These are phyloP conservation scores for Clitoria ternatea DNA, from an alignment of 306 rosid genomes.

Conservation along the genomic window DNA sequence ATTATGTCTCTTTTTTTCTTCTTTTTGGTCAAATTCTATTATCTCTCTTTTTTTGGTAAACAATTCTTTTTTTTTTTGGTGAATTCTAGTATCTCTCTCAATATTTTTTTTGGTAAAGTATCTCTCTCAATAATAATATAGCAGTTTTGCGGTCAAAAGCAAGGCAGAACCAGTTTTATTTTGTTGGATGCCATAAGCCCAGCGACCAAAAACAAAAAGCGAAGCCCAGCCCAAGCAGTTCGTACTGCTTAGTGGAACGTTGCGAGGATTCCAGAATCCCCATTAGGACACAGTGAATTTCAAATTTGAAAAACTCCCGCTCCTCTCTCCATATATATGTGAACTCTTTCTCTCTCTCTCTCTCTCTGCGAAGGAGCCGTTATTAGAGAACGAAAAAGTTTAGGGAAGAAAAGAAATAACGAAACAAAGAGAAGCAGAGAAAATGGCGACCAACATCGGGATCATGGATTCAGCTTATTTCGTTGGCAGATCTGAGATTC, in stretches of 20 bases:
- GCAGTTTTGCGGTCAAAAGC: no score
- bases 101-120: no score
- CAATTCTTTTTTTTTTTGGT: no score
- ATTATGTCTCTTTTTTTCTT: no score
- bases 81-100: no score
- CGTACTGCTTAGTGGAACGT: background rate
- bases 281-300: slow-evolving; percentile 6
- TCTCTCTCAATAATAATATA: no score
- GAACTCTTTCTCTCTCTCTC: background rate
- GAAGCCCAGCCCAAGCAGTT: background rate
- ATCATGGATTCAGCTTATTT: slow-evolving; percentile 96
- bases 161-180: no score
- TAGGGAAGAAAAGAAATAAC: background rate
- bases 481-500: slow-evolving; percentile 92
- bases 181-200: background rate
- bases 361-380: slow-evolving; percentile 14
- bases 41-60: no score
- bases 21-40: no score
- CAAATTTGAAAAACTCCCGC: slow-evolving; percentile 53
- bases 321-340: slow-evolving; percentile 39
- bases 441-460: slow-evolving; percentile 89
- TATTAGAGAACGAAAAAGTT: background rate
- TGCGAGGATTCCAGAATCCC: background rate
- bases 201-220: background rate
- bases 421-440: background rate